Conservation (phyloP, 108 stramenopile genomes). For the Skeletonema costatum region DNA sequence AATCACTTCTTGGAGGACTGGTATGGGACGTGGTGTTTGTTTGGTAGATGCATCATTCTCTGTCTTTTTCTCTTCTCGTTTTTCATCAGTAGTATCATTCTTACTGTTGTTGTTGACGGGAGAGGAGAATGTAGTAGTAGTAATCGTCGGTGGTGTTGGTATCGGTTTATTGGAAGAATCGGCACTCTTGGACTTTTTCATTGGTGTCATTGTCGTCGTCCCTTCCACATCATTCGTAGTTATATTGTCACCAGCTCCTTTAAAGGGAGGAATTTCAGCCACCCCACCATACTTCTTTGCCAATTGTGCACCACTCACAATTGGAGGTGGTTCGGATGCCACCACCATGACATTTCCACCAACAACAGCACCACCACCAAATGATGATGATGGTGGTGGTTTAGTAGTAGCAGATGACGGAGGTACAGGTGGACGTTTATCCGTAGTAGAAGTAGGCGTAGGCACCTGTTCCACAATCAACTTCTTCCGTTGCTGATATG, state of each 20-base stretch:
- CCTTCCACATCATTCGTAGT: not conserved
- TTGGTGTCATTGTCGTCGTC: not conserved
- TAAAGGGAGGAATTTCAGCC: slow-evolving; percentile 33
- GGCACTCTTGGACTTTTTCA: not conserved
- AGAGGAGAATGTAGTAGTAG: not conserved
- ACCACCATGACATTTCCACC: not conserved
- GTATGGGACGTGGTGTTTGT: not conserved
- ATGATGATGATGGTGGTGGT: not conserved
- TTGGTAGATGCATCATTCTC: not conserved
- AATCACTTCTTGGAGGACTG: slow-evolving; percentile 20
- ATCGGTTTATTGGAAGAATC: not conserved
- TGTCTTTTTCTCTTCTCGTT: not conserved
- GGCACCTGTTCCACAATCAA: slow-evolving; percentile 7
- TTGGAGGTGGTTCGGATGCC: slow-evolving; percentile 16
- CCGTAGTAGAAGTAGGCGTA: not conserved
- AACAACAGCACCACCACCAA: not conserved
- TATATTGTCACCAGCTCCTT: not conserved
- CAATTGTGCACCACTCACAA: not conserved
- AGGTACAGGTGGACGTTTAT: slow-evolving; percentile 1
- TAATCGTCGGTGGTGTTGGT: not conserved
- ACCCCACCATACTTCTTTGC: slow-evolving; percentile 10
- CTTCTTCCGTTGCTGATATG: not conserved
- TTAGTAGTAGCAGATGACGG: not conserved
- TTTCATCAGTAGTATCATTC: not conserved
- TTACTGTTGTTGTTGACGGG: not conserved